Evolutionary conservation across 805 yeast species (phyloP), one percentile per base, ranked within the genome.

Genomic region (Scheffersomyces lignosus): DNA sequence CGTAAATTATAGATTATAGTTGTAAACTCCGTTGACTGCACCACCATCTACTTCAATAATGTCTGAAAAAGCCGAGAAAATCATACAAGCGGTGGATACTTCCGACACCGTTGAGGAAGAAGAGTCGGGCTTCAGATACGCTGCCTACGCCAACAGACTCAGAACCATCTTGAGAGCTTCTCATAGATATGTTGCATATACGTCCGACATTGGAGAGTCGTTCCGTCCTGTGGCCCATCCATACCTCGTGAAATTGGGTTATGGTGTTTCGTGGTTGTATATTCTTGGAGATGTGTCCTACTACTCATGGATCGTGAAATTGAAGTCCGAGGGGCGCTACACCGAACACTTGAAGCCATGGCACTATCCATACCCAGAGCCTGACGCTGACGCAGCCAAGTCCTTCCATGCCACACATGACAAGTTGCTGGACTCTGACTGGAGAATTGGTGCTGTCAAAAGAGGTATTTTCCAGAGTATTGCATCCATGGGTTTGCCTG

Each of bases 401-500:
- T 47, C 51, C 4, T 66, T 55, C 48, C 42, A 43, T 3, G 41
- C 38, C 9, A 44, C 53, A 14, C 47, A 48, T 10, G 52, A 57
- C 36, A 43, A 42, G 29, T 30, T 56, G 34, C 66, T 64, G 20
- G 79, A 75, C 31, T 65, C 78, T 43, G 89, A 83, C 54, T 87
- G 90, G 88, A 73, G 73, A 47, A 45, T 81, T 36, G 77, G 75
- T 5, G 81, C 75, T 5, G 49, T 82, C 27, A 81, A 86, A 56
- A 74, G 95, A 56, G 89, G 86, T n/a, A 50, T 85, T 17, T 86
- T 86, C 66, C 95, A 86, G 60, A 71, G 83, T 45, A 70, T 87
- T 44, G 95, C 95, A 2, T 80, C 87, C 30, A 87, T 86, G 93
- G 91, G 87, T 12, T 69, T 86, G 28, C 95, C 95, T 7, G 95